Evolutionary conservation across 305 asterid species (phyloP), one percentile per base, ranked within the genome.

Genomic region (Euphrasia arctica): DNA sequence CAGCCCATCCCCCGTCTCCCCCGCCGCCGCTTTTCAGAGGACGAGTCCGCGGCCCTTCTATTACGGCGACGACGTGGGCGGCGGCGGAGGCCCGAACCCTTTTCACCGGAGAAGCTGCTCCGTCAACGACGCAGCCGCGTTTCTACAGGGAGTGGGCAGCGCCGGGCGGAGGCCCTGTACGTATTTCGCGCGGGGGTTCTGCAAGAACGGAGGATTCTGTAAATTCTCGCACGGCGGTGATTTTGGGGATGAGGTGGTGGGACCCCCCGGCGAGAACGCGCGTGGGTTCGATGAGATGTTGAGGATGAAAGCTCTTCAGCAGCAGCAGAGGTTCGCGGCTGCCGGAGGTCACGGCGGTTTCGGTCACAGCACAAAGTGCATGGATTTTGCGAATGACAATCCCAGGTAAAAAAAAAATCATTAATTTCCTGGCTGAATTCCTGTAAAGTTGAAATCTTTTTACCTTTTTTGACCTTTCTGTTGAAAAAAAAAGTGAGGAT

Each of bases 151-250:
- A 4, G 82, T 78, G 27, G 83, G 71, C 6, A 75, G 67, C 32
- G 75, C 75, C 11, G 95, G 97, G 50, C 86, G 96, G 95, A 77
- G 89, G 72, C 97, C 97, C 10, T 94, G 99, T 83, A 79, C 85
- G 87, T 94, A 90, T 58, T 94, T 72, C 42, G 96, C 96, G 0
- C 80, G 88, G 67, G 99, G 99, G 3, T 85, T 85, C 50, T 88
- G 97, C 72, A 90, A 88, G 73, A 93, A 93, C 47, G 99, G 97
- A 14, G 73, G 67, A 25, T 54, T 74, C 68, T 90, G 97, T 64
- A 88, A 88, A 77, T 94, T 90, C 75, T 28, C 78, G 63, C 98
- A 94, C 78, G 64, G 83, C 67, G 98, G 79, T 0, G 9, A 27
- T n/a, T 74, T 68, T 28, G 94, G 68, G 54, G 82, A 75, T 9